A percentile compares a stretch with the other conserved stretches of the same genome.
These are phyloP conservation scores for Phaeotremella skinneri DNA, from an alignment of 768 basidiomycete genomes.

Conservation along the genomic window DNA sequence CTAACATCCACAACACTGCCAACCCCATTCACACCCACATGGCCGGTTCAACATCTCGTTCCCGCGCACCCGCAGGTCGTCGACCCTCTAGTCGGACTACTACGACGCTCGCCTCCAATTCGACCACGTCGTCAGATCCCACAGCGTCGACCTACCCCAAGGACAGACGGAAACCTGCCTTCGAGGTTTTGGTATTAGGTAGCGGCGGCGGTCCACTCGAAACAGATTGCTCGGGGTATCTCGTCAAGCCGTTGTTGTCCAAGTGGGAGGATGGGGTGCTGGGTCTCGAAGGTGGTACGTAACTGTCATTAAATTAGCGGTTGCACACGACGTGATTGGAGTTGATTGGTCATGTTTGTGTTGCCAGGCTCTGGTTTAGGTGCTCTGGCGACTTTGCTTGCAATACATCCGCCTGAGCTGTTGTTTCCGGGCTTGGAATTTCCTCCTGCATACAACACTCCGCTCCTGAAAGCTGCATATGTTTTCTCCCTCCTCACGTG, in stretches of 20 bases:
- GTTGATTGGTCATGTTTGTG: neutral
- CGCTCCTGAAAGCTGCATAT: conserved; percentile 44
- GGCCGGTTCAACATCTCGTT: too few relatives aligned
- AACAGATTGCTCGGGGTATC: conserved; percentile 85
- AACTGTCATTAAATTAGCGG: neutral
- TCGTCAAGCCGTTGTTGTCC: conserved; percentile 68
- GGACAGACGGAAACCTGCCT: conserved; percentile 25
- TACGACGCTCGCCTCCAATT: too few relatives aligned
- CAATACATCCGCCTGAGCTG: conserved; percentile 1
- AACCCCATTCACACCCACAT: too few relatives aligned
- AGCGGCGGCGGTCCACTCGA: conserved; percentile 88
- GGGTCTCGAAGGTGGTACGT: conserved; percentile 81
- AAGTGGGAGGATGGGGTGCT: conserved; percentile 79
- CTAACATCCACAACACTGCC: too few relatives aligned
- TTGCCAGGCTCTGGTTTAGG: conserved; percentile 78
- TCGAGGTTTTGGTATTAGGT: conserved; percentile 56
- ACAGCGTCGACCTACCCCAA: too few relatives aligned
- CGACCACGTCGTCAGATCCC: too few relatives aligned
- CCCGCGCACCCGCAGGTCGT: too few relatives aligned
- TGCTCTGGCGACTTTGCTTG: conserved; percentile 65
- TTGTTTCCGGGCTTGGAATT: conserved; percentile 28
- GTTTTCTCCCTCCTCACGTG: conserved; percentile 48
- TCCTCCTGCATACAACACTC: conserved; percentile 33
- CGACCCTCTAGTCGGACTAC: too few relatives aligned
- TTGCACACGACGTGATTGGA: neutral